These are phyloP conservation scores for Eleusine indica DNA, from an alignment of 176 grass and related monocot genomes.

Conservation along the genomic window DNA sequence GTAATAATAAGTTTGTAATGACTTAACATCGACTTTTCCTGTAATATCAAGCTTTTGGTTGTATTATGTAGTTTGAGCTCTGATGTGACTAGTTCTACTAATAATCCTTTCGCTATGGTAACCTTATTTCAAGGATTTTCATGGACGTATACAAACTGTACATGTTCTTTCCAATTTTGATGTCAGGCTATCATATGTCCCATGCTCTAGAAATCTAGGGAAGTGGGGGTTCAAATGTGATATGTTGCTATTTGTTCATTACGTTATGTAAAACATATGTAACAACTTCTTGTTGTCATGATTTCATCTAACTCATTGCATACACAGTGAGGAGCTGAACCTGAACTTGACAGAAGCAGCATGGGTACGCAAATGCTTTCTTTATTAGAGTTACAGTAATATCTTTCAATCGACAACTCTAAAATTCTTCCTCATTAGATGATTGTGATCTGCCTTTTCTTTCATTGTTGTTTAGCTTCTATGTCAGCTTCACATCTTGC, in stretches of 20 bases:
- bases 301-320: conserved; percentile 28
- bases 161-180: conserved; percentile 17
- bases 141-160: neutral
- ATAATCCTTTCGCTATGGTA: neutral
- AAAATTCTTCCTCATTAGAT: conserved; percentile 3
- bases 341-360: conserved; percentile 97
- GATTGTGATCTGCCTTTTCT: conserved; percentile 6
- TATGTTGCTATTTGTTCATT: conserved; percentile 22
- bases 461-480: conserved; percentile 18
- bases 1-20: neutral
- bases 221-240: neutral
- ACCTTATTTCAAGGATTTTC: conserved; percentile 2
- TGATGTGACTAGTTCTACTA: conserved; percentile 12
- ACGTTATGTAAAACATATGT: conserved; percentile 8
- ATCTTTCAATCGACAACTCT: conserved; percentile 7
- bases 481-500: conserved; percentile 3
- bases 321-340: conserved; percentile 82
- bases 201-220: conserved; percentile 4
- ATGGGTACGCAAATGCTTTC: conserved; percentile 64
- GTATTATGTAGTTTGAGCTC: neutral
- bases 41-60: conserved; percentile 25
- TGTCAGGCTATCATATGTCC: conserved; percentile 4
- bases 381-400: conserved; percentile 32
- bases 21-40: conserved; percentile 13
- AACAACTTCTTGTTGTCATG: neutral